Base-by-base conservation (phyloP, 495 filamentous ascomycete genomes). In the Penicillium canescens region DNA sequence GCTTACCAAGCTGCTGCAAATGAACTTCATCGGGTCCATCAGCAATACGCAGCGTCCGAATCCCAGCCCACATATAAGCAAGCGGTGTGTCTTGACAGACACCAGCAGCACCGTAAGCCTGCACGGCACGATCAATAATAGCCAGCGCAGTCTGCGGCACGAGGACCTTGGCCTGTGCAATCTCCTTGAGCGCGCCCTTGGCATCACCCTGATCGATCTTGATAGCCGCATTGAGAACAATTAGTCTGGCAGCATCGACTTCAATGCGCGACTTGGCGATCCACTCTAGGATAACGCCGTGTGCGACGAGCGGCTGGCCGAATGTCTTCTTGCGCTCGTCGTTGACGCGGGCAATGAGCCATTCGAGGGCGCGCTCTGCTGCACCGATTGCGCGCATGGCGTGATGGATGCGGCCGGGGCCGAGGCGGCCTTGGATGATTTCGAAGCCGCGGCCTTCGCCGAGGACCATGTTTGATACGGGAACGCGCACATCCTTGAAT, bases 11-110 rank as follows among this genome's bases (percentile, higher is more conserved):
- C 69, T 96, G 92, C 74, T 95, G 88, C 68, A 96, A 70, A 72
- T 96, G 92, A 36, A 95, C 91, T 80, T 96, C 92, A 71, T 96
- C 92, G 0, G 92, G 92, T 6, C 92, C 92, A 72, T 96, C 92
- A 4, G 90, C 92, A 63, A 96, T 83, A 48, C 90, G 78, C 59
- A 96, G 66, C 2, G 92, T 96, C 28, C 92, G 78, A 60, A 90
- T 88, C 46, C 82, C 71, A 20, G 92, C 89, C 92, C 92, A 96
- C 84, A 92, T 83, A 60, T 82, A 83, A 21, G 92, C 91, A 47
- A 96, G 77, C 20, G 92, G 92, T 2, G 92, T 95, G 73, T 96
- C 92, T 73, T 96, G 92, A 62, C 84, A 89, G 26, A 96, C 84
- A 67, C 92, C 92, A 1, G 87, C 89, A 38, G 85, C 92, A 39